Percentiles rank a stretch among this genome's conserved stretches.
phyloP scores from a whole-genome alignment of 2,329 filamentous ascomycete species.

The Hirsutella thompsonii region DNA sequence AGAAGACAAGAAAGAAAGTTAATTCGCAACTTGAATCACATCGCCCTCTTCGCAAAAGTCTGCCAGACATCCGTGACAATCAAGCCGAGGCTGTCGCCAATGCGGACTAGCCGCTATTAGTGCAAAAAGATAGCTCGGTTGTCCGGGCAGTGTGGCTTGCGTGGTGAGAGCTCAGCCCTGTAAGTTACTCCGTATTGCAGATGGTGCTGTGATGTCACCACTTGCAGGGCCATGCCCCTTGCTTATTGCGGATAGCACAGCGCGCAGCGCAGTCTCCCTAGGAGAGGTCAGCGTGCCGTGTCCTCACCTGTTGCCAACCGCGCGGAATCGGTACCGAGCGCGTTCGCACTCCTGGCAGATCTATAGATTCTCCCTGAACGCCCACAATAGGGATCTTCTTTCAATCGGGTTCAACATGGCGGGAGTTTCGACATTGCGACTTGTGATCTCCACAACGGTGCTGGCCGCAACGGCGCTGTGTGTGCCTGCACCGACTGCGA shows the following conservation, averaged over 20 bases:
- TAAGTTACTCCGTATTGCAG: too few species aligned
- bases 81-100: too few species aligned
- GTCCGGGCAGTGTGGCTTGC: too few species aligned
- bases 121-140: too few species aligned
- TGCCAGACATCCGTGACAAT: too few species aligned
- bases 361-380: neutral
- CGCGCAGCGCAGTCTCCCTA: neutral
- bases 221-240: constrained; percentile 1
- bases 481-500: neutral
- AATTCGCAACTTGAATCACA: too few species aligned
- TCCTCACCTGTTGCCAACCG: neutral
- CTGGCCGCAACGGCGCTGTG: neutral
- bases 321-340: too few species aligned
- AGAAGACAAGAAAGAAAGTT: too few species aligned
- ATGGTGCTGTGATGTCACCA: constrained; percentile 1
- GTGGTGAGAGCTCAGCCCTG: too few species aligned
- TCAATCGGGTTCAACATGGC: neutral
- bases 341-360: neutral
- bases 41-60: too few species aligned
- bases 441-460: neutral
- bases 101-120: too few species aligned
- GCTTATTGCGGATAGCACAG: neutral
- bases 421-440: neutral
- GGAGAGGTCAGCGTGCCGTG: neutral
- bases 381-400: neutral